Conservation (phyloP, 1,284 basidiomycete species). For the Mixia osmundae region DNA sequence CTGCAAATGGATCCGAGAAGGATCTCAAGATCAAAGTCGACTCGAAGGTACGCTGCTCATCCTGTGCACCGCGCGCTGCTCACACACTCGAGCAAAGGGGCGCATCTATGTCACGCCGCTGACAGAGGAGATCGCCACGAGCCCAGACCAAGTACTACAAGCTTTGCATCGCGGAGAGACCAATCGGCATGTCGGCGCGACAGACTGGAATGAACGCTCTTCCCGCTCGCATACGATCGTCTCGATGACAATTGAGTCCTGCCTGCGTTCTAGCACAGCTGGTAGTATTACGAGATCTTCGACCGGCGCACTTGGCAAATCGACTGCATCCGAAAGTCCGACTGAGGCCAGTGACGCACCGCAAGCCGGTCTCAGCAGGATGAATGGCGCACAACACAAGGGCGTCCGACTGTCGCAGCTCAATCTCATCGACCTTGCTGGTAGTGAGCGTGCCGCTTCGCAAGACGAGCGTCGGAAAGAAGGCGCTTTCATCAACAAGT, state of each 20-base stretch:
- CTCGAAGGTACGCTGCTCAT: neutral
- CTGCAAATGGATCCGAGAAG: constrained; percentile 3
- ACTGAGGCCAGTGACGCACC: constrained; percentile 20
- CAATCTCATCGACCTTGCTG: constrained; percentile 33
- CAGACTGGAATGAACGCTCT: constrained; percentile 33
- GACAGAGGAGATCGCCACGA: constrained; percentile 30
- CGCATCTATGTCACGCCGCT: constrained; percentile 28
- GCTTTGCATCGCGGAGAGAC: constrained; percentile 27
- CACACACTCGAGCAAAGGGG: constrained; percentile 24
- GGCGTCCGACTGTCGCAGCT: constrained; percentile 5
- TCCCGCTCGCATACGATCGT: constrained; percentile 32
- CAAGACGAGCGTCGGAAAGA: constrained; percentile 30
- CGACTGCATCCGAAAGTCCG: constrained; percentile 9
- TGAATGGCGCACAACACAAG: neutral
- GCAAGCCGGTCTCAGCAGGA: no score
- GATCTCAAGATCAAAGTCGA: no score
- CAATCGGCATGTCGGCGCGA: constrained; percentile 29
- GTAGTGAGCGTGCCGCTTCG: constrained; percentile 31
- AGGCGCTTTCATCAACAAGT: constrained; percentile 33
- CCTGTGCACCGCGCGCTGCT: constrained; percentile 9
- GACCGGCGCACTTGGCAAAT: neutral
- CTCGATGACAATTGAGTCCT: constrained; percentile 25
- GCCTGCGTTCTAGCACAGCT: neutral
- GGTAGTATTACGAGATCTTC: neutral
- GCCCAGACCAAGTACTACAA: constrained; percentile 27